Conservation (phyloP, 148 eudicot species). For the Rhododendron ovatum region DNA sequence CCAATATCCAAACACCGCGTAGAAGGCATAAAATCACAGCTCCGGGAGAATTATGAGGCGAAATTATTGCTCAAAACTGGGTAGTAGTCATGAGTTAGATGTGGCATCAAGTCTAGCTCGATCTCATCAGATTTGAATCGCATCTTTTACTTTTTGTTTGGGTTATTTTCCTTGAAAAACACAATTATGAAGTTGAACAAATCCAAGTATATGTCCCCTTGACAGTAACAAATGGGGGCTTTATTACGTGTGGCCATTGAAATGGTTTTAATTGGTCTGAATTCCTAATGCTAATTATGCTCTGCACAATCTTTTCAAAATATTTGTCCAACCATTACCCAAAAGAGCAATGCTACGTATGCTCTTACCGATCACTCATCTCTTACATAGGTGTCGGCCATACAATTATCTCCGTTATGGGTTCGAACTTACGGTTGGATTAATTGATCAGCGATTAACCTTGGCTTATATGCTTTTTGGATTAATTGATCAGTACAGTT, state of each 20-base stretch:
- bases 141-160: slow-evolving; percentile 6
- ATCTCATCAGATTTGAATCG: slow-evolving; percentile 3
- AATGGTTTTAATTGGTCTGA: not conserved
- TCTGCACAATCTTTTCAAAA: not conserved
- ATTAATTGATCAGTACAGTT: no score
- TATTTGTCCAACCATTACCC: not conserved
- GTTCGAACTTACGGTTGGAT: no score
- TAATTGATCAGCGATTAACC: no score
- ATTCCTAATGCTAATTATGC: not conserved
- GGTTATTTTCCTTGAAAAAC: not conserved
- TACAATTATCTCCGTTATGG: not conserved
- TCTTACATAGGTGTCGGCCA: no score
- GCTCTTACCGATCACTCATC: no score
- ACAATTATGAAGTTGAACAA: slow-evolving; percentile 4
- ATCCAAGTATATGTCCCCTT: not conserved
- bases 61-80: not conserved
- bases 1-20: not conserved
- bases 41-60: not conserved
- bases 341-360: not conserved
- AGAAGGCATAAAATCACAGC: not conserved
- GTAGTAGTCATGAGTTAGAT: not conserved
- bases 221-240: not conserved
- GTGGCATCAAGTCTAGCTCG: not conserved
- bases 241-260: not conserved
- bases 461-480: no score